Evolutionary conservation across 2,329 filamentous ascomycete species (phyloP), one percentile per base, ranked within the genome.

Genomic region (Colletotrichum sansevieriae): DNA sequence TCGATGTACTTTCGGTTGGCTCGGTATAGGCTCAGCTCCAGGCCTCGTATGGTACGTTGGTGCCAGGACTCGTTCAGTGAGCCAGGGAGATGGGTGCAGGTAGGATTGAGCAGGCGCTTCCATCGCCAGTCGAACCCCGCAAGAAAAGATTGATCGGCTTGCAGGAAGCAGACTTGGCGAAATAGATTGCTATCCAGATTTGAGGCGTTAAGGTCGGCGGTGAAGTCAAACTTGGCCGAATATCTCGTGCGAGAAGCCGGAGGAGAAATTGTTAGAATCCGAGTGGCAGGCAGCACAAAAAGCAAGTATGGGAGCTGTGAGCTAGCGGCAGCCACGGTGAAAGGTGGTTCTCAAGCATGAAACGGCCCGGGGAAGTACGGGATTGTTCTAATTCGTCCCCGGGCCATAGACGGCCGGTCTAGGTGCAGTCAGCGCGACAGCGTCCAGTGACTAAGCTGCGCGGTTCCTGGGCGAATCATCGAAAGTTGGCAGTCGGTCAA

Each of bases 401-500:
- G n/a, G 37, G 22, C 9, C 4, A 37, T 25, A 33, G 18, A 15
- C 4, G 29, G 13, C 41, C 20, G n/a, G 35, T 43, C 49, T 43
- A 25, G 29, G 5, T 54, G 43, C 54, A 43, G 35, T 20, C 41
- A 43, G 43, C 22, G n/a, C 49, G 46, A 49, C 37, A 49, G 35
- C 43, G 15, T 58, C 39, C 22, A 33, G 12, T 54, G 44, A 46
- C 44, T 54, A 44, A 56, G 61, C 39, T 54, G 54, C 46, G 61
- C 47, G 61, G 61, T 68, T 55, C 46, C 20, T 49, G 10, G 25
- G 54, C 54, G 65, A 59, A 59, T 59, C 35, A 44, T 29, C 2
- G 35, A 2, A 15, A 52, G 47, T 33, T 52, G 15, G 22, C 25
- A 66, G 46, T 39, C 44, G 46, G 60, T 29, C 60, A 54, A 22